Evolutionary conservation across 108 stramenopile species (phyloP).

Genomic region (Fragilaria crotonensis): DNA sequence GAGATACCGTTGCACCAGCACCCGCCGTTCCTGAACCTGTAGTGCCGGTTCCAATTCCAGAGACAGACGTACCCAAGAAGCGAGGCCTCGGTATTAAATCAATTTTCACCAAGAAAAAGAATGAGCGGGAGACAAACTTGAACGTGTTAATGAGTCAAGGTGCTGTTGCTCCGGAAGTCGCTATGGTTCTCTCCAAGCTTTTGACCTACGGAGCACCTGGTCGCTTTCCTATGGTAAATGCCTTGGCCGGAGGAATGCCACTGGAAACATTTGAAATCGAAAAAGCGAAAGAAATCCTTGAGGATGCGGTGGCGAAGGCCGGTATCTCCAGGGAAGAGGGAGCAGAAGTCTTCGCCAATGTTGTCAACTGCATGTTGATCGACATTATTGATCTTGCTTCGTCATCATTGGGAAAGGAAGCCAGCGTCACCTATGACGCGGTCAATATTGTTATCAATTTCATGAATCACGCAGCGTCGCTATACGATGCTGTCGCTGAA

Average conservation of each 20-base stretch:
- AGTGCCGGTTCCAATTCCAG: background rate
- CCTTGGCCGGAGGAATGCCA: conserved; percentile 49
- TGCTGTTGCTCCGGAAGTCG: conserved; percentile 66
- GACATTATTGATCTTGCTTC: conserved; percentile 84
- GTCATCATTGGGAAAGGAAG: conserved; percentile 60
- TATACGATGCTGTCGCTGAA: conserved; percentile 74
- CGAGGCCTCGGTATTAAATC: conserved; percentile 41
- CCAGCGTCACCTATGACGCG: conserved; percentile 58
- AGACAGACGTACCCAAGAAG: conserved; percentile 35
- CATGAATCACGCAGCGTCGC: conserved; percentile 75
- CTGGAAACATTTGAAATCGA: conserved; percentile 61
- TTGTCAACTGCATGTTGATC: conserved; percentile 87
- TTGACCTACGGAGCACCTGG: conserved; percentile 86
- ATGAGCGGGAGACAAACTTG: conserved; percentile 58
- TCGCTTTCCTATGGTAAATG: conserved; percentile 56
- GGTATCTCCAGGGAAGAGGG: conserved; percentile 57
- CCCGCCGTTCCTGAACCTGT: conserved; percentile 1
- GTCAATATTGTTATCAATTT: conserved; percentile 80
- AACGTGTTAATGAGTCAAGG: conserved; percentile 32
- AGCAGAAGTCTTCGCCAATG: conserved; percentile 78
- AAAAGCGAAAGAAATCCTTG: conserved; percentile 43
- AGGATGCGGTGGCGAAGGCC: conserved; percentile 25
- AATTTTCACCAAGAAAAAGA: conserved; percentile 63
- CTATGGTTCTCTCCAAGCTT: conserved; percentile 57
- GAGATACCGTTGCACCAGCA: background rate